Evolutionary conservation across 305 asterid genomes (phyloP), one percentile per base, ranked within the genome.

Genomic region (Rubia tinctorum): DNA sequence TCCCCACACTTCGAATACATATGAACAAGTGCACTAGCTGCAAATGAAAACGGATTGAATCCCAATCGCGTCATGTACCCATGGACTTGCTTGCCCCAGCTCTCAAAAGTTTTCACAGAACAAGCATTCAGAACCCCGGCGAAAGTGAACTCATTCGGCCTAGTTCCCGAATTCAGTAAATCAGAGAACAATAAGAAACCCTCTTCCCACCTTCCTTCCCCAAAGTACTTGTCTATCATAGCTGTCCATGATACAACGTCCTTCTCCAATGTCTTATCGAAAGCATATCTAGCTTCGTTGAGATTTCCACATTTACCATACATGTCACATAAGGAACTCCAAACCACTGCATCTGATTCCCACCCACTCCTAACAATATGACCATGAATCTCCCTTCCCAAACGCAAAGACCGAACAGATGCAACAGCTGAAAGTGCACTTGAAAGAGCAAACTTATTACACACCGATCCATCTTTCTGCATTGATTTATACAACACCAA

Each of bases 311-410:
- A 56, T 56, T 56, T 55, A 6, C 61, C 61, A 55, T 55, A 55
- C 61, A 55, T 55, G 25, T 55, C 23, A 55, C 23, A 55, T 55
- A 55, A n/a, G 17, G 61, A 20, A 55, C 25, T 55, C 61, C 61
- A 55, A 6, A 55, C 61, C 61, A 55, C 61, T 55, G 61, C 61
- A 55, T 55, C 61, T n/a, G 61, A 55, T n/a, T 55, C 61, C 61
- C 61, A 55, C 11, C 61, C 61, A 55, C 61, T 55, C 61, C 61
- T n/a, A 55, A 18, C 10, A n/a, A 55, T 55, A 55, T 55, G 61
- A 18, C 61, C 61, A 55, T 55, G 61, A n/a, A 55, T 55, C 61
- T 55, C 61, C 61, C 25, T 55, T 55, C 61, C 61, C 25, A 55
- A 55, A 11, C 61, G 61, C 61, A n/a, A 55, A 8, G 61, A 55